Evolutionary conservation across 139 green algal species (phyloP).

Genomic region (Chlamydomonas incerta): DNA sequence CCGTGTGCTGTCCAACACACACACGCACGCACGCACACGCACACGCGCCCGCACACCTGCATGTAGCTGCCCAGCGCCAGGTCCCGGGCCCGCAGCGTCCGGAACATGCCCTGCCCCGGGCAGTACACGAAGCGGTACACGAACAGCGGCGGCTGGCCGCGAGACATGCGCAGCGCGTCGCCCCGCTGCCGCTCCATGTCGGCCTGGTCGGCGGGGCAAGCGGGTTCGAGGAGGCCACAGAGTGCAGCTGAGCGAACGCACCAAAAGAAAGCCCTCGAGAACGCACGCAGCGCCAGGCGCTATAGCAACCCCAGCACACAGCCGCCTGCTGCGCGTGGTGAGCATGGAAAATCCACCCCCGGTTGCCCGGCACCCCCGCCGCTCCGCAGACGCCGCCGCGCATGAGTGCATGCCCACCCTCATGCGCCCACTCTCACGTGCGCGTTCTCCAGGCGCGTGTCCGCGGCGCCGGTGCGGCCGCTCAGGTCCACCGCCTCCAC

Average conservation of each 20-base stretch:
- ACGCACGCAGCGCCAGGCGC: too few relatives aligned
- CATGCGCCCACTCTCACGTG: conserved; percentile 44
- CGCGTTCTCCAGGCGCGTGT: conserved; percentile 53
- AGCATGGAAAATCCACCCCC: too few relatives aligned
- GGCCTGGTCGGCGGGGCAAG: not conserved
- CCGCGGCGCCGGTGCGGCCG: too few relatives aligned
- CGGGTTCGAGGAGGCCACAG: conserved; percentile 23
- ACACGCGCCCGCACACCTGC: conserved; percentile 43
- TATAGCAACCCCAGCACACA: too few relatives aligned
- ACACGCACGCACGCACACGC: not conserved
- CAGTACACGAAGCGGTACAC: conserved; percentile 87
- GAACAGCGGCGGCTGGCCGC: conserved; percentile 64
- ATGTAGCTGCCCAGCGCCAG: conserved; percentile 66
- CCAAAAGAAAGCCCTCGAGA: too few relatives aligned
- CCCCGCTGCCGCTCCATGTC: conserved; percentile 14
- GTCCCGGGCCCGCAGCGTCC: conserved; percentile 63
- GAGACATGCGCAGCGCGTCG: conserved; percentile 51
- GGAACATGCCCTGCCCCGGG: conserved; percentile 90
- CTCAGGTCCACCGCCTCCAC: conserved; percentile 18
- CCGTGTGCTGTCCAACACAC: too few relatives aligned
- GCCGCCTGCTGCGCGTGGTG: too few relatives aligned
- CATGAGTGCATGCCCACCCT: too few relatives aligned
- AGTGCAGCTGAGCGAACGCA: too few relatives aligned
- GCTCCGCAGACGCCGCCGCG: too few relatives aligned
- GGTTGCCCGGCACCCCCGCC: too few relatives aligned